Percentiles rank a stretch among this genome's conserved stretches.
Conservation (phyloP, 2,329 filamentous ascomycete genomes). For the Leptographium radiaticola region DNA sequence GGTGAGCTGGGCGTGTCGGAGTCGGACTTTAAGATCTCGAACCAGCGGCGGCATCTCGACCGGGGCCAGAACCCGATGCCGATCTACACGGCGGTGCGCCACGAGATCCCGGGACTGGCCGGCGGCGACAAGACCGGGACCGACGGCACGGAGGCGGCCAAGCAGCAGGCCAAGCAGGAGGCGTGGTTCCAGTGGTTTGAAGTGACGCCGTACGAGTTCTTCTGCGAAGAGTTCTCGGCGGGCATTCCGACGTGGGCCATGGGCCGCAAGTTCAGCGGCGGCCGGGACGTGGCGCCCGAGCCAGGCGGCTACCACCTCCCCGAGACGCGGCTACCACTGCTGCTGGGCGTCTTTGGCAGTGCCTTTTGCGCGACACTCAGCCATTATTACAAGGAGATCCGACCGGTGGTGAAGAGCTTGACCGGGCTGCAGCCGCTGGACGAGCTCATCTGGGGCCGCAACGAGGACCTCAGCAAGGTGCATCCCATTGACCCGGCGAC, state of each 20-base stretch:
- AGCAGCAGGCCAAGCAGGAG: constrained; percentile 43
- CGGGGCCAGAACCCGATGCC: constrained; percentile 75
- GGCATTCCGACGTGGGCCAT: constrained; percentile 94
- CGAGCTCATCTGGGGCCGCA: constrained; percentile 66
- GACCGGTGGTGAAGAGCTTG: constrained; percentile 65
- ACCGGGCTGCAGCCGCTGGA: constrained; percentile 68
- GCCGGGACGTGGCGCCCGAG: constrained; percentile 50
- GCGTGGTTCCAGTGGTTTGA: constrained; percentile 99
- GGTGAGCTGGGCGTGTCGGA: constrained; percentile 68
- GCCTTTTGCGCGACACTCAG: constrained; percentile 92
- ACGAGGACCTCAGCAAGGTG: constrained; percentile 76
- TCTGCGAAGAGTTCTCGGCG: constrained; percentile 81
- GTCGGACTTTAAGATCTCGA: constrained; percentile 79
- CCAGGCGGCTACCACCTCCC: constrained; percentile 56
- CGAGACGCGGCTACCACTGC: constrained; percentile 67
- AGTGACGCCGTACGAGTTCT: constrained; percentile 87
- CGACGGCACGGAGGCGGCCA: constrained; percentile 33
- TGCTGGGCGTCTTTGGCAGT: constrained; percentile 92
- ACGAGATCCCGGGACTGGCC: constrained; percentile 69
- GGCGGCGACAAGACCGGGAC: constrained; percentile 20
- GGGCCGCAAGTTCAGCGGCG: constrained; percentile 67
- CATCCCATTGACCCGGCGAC: constrained; percentile 88
- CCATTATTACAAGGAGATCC: constrained; percentile 90
- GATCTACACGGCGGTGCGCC: constrained; percentile 89
- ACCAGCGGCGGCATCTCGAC: constrained; percentile 63